Evolutionary conservation across 2,329 filamentous ascomycete genomes (phyloP), one percentile per base, ranked within the genome.

Genomic region (Pestalotiopsis sp.): DNA sequence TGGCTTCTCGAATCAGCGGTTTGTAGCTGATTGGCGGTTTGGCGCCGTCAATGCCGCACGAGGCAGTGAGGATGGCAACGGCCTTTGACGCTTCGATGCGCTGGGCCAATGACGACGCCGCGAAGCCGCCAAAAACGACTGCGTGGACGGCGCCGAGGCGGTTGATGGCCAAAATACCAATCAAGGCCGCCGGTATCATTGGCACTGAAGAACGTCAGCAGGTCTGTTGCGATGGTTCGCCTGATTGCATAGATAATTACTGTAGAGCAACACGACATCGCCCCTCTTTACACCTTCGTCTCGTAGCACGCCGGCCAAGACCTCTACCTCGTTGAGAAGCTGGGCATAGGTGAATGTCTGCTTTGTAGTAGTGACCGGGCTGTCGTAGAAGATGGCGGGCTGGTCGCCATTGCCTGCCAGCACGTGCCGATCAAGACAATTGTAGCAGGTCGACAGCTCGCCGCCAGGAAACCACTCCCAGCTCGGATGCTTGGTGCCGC

Each of bases 51-150:
- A 98, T 95, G 41, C 95, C 95, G 79, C 95, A 98, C 9, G 93
- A 97, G 0, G 95, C 94, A 0, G 95, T 97, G 78, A 98, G 87
- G 63, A 98, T 89, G 11, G 88, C 90, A 9, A 88, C 88, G 7
- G 95, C 93, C 41, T 87, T 87, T 7, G 92, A 93, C 0, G 93
- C 92, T 65, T 97, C 94, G 72, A 98, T 97, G 31, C 95, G 88
- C 81, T 98, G 95, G 1, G 94, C 93, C 59, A 98, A 85, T 4
- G 94, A 93, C 11, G 86, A 84, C 0, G 94, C 86, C 0, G 93
- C 94, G 78, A 98, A 98, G 0, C 95, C 95, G 57, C 95, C 95
- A 80, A 98, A 98, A 3, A 98, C 95, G 4, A 97, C 93, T 3
- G 93, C 91, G 78, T 98, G 95, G 66, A 98, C 90, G 17, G 94